Conservation (phyloP, 106 monocot genomes). For the Allium sativum region DNA sequence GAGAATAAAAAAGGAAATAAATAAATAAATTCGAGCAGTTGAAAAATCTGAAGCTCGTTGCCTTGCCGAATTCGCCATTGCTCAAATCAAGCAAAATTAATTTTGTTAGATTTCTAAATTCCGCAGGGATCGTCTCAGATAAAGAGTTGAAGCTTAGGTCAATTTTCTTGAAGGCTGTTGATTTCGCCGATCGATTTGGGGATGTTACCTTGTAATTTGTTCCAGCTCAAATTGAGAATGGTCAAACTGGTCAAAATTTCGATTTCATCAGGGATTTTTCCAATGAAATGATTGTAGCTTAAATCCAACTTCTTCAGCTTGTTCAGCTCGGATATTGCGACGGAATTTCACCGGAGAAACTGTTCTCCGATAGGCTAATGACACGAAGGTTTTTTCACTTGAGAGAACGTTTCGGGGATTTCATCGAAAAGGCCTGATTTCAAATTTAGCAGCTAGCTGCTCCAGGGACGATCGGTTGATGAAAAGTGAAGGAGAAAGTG, state of each 20-base stretch:
- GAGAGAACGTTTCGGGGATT: slow-evolving; percentile 25
- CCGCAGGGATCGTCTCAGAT: slow-evolving; percentile 25
- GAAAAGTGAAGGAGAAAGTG: slow-evolving; percentile 45
- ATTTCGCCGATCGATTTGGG: slow-evolving; percentile 30
- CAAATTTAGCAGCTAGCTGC: slow-evolving; percentile 48
- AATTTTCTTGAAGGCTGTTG: slow-evolving; percentile 33
- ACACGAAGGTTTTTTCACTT: slow-evolving; percentile 27
- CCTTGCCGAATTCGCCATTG: slow-evolving; percentile 30
- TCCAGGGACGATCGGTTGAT: slow-evolving; percentile 31
- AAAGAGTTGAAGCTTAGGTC: slow-evolving; percentile 57
- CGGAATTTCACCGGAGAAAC: slow-evolving; percentile 30
- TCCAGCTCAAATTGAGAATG: slow-evolving; percentile 56
- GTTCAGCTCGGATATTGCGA: slow-evolving; percentile 20
- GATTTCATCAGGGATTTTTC: slow-evolving; percentile 33
- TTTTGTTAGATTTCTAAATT: slow-evolving; percentile 20
- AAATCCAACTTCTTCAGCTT: slow-evolving; percentile 53
- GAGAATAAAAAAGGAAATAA: too few relatives aligned
- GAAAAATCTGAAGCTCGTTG: too few relatives aligned
- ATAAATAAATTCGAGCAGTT: too few relatives aligned
- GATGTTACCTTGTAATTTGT: slow-evolving; percentile 29
- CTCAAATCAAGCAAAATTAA: slow-evolving; percentile 55
- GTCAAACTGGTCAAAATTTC: slow-evolving; percentile 27
- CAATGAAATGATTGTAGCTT: slow-evolving; percentile 52
- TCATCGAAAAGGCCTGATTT: slow-evolving; percentile 44
- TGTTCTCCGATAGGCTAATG: slow-evolving; percentile 53